A percentile compares a stretch with the other conserved stretches of the same genome.
phyloP scores from a whole-genome alignment of 176 grass and related monocot species.

The Raddia distichophylla region DNA sequence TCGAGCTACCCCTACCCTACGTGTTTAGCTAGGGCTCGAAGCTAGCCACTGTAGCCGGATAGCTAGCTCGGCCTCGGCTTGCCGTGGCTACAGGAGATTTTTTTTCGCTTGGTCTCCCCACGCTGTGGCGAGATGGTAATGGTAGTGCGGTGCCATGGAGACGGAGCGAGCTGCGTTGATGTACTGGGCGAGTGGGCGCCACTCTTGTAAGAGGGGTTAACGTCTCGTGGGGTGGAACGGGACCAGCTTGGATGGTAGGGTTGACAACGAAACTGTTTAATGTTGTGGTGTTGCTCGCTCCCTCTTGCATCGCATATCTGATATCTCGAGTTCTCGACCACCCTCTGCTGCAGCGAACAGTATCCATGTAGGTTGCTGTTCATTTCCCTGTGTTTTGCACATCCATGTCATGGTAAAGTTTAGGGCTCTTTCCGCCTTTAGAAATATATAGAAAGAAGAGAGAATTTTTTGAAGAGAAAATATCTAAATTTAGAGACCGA shows the following conservation, averaged over 20 bases:
- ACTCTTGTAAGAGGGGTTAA: conserved; percentile 43
- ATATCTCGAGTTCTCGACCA: not conserved
- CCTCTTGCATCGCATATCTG: not conserved
- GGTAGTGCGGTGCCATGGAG: conserved; percentile 30
- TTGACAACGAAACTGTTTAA: conserved; percentile 46
- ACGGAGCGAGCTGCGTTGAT: conserved; percentile 10
- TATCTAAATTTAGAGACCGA: too few species aligned
- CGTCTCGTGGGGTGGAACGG: conserved; percentile 29
- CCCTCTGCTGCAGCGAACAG: not conserved
- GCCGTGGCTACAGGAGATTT: conserved; percentile 27
- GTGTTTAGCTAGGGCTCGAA: conserved; percentile 32
- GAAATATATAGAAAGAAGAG: too few species aligned
- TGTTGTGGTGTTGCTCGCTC: conserved; percentile 5
- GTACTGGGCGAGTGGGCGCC: conserved; percentile 33
- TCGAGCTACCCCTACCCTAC: not conserved
- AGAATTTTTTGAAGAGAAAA: too few species aligned
- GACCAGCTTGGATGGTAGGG: conserved; percentile 46
- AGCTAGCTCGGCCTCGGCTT: conserved; percentile 1
- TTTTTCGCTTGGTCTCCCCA: conserved; percentile 28
- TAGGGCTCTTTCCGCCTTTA: too few species aligned
- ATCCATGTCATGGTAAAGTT: too few species aligned
- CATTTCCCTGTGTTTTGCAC: too few species aligned
- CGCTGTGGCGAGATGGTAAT: conserved; percentile 30
- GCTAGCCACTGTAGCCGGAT: not conserved
- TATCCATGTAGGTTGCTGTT: not conserved